Base-by-base conservation (phyloP, 2,329 filamentous ascomycete genomes). In the Trichoderma semiorbis region DNA sequence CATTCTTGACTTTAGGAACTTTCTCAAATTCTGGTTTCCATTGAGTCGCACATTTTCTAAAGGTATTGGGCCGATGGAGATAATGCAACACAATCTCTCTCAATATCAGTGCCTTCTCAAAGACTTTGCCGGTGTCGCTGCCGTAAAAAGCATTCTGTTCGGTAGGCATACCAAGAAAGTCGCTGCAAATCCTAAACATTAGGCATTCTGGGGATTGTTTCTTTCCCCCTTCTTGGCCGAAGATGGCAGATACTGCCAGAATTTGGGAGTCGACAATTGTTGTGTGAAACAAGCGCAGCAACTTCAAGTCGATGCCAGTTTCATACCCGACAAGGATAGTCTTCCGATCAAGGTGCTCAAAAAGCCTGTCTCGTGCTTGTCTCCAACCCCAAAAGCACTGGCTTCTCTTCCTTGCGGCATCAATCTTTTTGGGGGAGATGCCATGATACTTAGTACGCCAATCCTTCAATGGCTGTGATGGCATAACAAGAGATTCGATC, bases 211-310 rank as follows among this genome's bases (percentile, higher is more conserved):
- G 1, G 2, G 10, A 6, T 70, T 7, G 10, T 12, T 21, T 2
- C 6, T 1, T 7, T 6, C 14, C 28, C 3, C 0, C 0, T 26
- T n/a, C 10, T 18, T 28, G 24, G 2, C 1, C 11, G 3, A 7
- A 60, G 21, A 55, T 5, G 1, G 67, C 30, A 28, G 39, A 18
- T 6, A 11, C 28, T 18, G 21, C 11, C 3, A 70, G 43, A 1
- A 71, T 11, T n/a, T 26, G 32, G 14, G 69, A 32, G 53, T 71
- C 69, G 5, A 71, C 18, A 21, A 71, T 50, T 12, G 3, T 47
- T 0, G 1, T 50, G 7, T 71, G 69, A 24, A 50, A 57, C 5
- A 65, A 8, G 1, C 61, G 61, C 28, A 71, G 5, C n/a, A 60
- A 8, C 53, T 16, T 34, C 16, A 71, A 28, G 7, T 47, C 21